These are phyloP conservation scores for Suillus fuscotomentosus DNA, from an alignment of 768 basidiomycete species.

Conservation along the genomic window DNA sequence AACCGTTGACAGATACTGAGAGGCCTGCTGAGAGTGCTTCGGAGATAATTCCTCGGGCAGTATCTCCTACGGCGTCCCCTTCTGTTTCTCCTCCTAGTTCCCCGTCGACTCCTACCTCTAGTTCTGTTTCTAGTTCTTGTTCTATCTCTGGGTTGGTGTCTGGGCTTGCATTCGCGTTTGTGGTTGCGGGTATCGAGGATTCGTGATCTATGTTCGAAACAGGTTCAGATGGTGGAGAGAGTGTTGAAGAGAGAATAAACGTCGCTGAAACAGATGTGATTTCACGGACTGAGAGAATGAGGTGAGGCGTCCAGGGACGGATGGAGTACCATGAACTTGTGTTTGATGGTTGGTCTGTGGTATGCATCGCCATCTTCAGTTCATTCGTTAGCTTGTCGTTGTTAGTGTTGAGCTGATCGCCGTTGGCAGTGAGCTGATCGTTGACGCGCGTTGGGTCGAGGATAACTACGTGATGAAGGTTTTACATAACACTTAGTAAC, in stretches of 20 bases:
- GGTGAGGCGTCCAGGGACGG: constrained; percentile 71
- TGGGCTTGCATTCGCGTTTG: background rate
- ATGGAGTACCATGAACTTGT: constrained; percentile 62
- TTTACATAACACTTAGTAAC: background rate
- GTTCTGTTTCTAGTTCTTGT: background rate
- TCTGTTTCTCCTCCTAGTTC: constrained; percentile 11
- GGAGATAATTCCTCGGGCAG: constrained; percentile 49
- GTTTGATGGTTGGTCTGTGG: constrained; percentile 13
- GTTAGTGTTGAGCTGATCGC: background rate
- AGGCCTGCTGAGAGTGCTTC: constrained; percentile 65
- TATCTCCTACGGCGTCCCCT: constrained; percentile 31
- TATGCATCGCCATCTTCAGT: constrained; percentile 16
- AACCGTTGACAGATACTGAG: constrained; percentile 76
- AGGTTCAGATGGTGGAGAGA: constrained; percentile 27
- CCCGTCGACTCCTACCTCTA: background rate
- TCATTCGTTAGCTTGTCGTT: background rate
- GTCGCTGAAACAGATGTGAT: constrained; percentile 80
- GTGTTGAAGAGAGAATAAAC: constrained; percentile 63
- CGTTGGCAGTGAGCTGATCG: background rate
- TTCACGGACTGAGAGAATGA: constrained; percentile 73
- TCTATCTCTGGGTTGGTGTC: background rate
- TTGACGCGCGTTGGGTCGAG: background rate
- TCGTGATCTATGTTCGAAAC: constrained; percentile 19
- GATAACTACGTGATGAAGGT: background rate
- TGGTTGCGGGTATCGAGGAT: background rate